Evolutionary conservation across 2,329 filamentous ascomycete species (phyloP).

Genomic region (Trichophyton verrucosum): DNA sequence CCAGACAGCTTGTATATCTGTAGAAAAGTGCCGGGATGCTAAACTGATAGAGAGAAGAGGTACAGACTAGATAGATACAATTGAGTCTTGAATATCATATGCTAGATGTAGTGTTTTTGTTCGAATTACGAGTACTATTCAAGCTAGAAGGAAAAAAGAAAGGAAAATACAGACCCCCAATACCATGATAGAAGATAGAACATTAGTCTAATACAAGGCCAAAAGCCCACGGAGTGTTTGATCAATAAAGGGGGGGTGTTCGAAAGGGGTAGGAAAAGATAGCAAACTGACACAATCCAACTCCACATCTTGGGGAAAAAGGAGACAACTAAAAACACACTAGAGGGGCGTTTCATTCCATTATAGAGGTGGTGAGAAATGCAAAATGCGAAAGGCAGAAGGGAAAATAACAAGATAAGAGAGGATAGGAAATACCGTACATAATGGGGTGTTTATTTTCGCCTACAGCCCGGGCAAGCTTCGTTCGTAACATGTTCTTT

Average conservation of each 20-base stretch:
- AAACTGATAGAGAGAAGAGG: too few relatives aligned
- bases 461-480: not conserved
- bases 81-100: too few relatives aligned
- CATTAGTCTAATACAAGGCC: conserved; percentile 2
- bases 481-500: not conserved
- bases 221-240: not conserved
- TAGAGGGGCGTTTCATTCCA: not conserved
- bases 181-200: not conserved
- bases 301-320: not conserved
- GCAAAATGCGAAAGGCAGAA: not conserved
- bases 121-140: not conserved
- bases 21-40: too few relatives aligned
- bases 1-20: too few relatives aligned
- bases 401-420: not conserved
- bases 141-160: not conserved
- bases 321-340: not conserved
- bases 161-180: not conserved
- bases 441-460: not conserved
- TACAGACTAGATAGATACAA: not conserved
- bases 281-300: conserved; percentile 2
- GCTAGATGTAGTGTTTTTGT: not conserved
- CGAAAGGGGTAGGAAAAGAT: not conserved
- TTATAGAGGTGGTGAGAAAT: not conserved
- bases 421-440: conserved; percentile 2
- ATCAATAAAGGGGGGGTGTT: not conserved